Conservation (phyloP, 2,329 filamentous ascomycete species). For the Xylaria sp. region DNA sequence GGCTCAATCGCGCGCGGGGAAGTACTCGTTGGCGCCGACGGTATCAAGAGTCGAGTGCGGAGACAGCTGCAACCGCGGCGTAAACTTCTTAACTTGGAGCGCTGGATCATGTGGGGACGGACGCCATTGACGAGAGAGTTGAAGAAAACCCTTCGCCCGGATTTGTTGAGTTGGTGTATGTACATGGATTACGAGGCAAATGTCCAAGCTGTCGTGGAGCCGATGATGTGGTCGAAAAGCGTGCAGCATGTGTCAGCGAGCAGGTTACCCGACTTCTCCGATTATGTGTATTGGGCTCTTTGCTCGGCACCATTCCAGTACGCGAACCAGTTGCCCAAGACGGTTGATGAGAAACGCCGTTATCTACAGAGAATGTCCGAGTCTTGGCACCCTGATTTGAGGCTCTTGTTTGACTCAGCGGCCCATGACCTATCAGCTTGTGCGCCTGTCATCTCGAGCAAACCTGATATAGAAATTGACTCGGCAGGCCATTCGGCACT, state of each 20-base stretch:
- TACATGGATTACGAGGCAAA: conserved; percentile 46
- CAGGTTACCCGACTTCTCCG: conserved; percentile 42
- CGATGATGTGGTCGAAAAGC: conserved; percentile 46
- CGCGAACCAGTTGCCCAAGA: conserved; percentile 41
- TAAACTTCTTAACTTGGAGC: conserved; percentile 47
- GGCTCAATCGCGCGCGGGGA: conserved; percentile 43
- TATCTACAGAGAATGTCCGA: conserved; percentile 41
- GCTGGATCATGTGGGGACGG: conserved; percentile 50
- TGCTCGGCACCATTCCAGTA: conserved; percentile 45
- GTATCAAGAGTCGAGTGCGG: conserved; percentile 48
- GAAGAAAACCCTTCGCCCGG: conserved; percentile 35
- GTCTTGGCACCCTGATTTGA: conserved; percentile 47
- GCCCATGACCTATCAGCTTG: conserved; percentile 43
- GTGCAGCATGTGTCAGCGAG: conserved; percentile 35
- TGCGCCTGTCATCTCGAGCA: conserved; percentile 47
- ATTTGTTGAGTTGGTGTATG: conserved; percentile 49
- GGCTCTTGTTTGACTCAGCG: conserved; percentile 43
- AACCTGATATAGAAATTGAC: conserved; percentile 45
- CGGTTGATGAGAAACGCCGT: conserved; percentile 41
- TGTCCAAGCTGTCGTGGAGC: conserved; percentile 46
- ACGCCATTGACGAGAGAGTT: conserved; percentile 45
- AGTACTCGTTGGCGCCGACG: conserved; percentile 49
- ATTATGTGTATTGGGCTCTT: conserved; percentile 48
- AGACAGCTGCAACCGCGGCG: conserved; percentile 48
- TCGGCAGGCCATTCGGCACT: conserved; percentile 32